Conservation (phyloP, 176 grass and related monocot species). For the Triticum timopheevii region DNA sequence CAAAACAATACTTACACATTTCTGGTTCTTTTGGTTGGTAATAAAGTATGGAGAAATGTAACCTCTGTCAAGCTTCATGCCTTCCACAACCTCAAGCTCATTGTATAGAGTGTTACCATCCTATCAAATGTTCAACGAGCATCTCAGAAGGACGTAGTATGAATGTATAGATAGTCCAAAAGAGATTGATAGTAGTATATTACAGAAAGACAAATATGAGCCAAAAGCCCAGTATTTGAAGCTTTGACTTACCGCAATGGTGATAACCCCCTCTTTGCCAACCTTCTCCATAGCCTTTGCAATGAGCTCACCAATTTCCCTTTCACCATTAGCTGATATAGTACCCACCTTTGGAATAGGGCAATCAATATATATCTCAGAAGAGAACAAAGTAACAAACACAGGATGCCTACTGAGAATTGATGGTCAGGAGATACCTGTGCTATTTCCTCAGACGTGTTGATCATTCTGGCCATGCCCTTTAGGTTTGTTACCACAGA, state of each 20-base stretch:
- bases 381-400: constrained; percentile 10
- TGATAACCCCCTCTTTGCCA: constrained; percentile 92
- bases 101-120: constrained; percentile 50
- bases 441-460: constrained; percentile 92
- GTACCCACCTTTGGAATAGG: constrained; percentile 74
- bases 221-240: neutral
- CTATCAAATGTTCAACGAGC: constrained; percentile 24
- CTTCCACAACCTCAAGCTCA: constrained; percentile 58
- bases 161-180: neutral
- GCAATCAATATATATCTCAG: constrained; percentile 24
- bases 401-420: constrained; percentile 41
- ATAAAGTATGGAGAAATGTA: constrained; percentile 55
- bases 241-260: constrained; percentile 60
- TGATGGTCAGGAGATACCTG: constrained; percentile 51
- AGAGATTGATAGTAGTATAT: neutral
- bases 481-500: constrained; percentile 79
- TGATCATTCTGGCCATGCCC: constrained; percentile 80
- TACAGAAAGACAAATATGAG: neutral
- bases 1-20: constrained; percentile 48
- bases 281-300: constrained; percentile 98
- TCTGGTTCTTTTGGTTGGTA: constrained; percentile 52
- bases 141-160: neutral
- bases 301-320: constrained; percentile 94
- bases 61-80: constrained; percentile 61
- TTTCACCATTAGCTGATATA: constrained; percentile 87